phyloP scores from a whole-genome alignment of 2,329 filamentous ascomycete species.

The Fusarium temperatum region DNA sequence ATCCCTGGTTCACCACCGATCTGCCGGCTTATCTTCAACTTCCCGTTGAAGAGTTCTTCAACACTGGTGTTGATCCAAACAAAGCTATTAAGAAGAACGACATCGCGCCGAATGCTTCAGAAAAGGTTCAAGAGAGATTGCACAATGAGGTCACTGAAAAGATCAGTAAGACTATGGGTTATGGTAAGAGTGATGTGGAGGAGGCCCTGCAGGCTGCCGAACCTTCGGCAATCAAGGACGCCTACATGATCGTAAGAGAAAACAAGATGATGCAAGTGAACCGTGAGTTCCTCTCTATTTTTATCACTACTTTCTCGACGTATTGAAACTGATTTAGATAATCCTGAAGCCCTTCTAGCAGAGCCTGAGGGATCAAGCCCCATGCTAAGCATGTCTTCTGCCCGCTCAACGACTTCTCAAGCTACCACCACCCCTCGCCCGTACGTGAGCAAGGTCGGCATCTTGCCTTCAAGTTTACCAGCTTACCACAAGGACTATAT shows the following conservation, averaged over 20 bases:
- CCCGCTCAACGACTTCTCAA: constrained; percentile 62
- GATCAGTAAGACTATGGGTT: constrained; percentile 97
- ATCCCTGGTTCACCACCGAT: constrained; percentile 92
- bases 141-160: constrained; percentile 94
- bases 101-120: constrained; percentile 80
- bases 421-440: constrained; percentile 60
- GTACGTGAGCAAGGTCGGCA: constrained; percentile 85
- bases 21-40: constrained; percentile 87
- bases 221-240: constrained; percentile 97
- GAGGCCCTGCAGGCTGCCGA: constrained; percentile 92
- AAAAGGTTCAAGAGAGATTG: constrained; percentile 85
- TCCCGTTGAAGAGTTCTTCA: constrained; percentile 89
- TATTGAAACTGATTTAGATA: constrained; percentile 46
- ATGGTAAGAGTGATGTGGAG: constrained; percentile 92
- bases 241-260: constrained; percentile 96
- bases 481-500: constrained; percentile 92
- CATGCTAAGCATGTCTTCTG: constrained; percentile 64
- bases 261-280: constrained; percentile 97
- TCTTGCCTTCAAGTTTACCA: constrained; percentile 89
- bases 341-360: constrained; percentile 46
- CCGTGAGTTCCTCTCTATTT: constrained; percentile 67
- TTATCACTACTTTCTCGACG: constrained; percentile 11
- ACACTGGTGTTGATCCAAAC: constrained; percentile 92
- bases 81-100: constrained; percentile 87
- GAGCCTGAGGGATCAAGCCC: constrained; percentile 57